Evolutionary conservation across 768 basidiomycete species (phyloP).

Genomic region (Steccherinum ochraceum): DNA sequence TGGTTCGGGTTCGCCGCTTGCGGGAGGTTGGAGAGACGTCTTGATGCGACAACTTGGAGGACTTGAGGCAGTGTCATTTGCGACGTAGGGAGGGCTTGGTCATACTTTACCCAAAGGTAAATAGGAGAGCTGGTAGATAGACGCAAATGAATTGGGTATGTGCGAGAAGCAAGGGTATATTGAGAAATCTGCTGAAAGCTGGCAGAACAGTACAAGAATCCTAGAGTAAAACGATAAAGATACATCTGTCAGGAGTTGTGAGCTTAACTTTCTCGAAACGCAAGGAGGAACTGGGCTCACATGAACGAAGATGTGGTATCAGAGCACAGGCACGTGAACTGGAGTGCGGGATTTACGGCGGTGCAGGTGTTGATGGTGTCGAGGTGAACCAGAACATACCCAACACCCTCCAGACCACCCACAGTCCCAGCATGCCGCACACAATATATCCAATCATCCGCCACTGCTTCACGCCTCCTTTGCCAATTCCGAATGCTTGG

Average conservation of each 20-base stretch:
- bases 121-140: too few relatives aligned
- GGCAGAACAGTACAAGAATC: neutral
- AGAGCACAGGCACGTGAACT: too few relatives aligned
- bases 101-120: too few relatives aligned
- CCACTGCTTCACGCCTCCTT: slow-evolving; percentile 63
- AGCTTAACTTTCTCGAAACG: too few relatives aligned
- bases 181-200: neutral
- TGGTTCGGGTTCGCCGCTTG: too few relatives aligned
- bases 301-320: too few relatives aligned
- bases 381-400: slow-evolving; percentile 19
- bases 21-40: too few relatives aligned
- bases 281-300: too few relatives aligned
- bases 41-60: too few relatives aligned
- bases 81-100: neutral
- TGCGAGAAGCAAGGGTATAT: neutral
- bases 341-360: too few relatives aligned
- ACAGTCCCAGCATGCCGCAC: slow-evolving; percentile 38
- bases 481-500: slow-evolving; percentile 67
- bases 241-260: neutral
- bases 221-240: neutral
- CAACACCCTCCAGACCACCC: slow-evolving; percentile 19
- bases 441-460: slow-evolving; percentile 60
- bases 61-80: neutral
- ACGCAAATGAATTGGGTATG: too few relatives aligned
- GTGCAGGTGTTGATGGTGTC: neutral